These are phyloP conservation scores for Neurospora sp. DNA, from an alignment of 495 filamentous ascomycete genomes.

Conservation along the genomic window DNA sequence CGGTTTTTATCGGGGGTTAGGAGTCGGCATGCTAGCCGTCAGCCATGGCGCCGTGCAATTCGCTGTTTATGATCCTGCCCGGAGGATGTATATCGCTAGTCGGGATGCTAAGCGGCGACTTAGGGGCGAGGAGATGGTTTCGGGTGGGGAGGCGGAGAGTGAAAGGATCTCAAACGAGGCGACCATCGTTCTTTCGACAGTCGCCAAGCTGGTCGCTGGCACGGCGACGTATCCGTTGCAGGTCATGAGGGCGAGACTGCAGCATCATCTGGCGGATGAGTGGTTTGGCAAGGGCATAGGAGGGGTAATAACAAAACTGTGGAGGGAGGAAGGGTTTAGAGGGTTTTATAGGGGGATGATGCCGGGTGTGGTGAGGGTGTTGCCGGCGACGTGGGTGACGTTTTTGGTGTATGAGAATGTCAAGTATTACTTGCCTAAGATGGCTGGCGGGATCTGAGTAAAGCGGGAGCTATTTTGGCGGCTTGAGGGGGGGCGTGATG, in stretches of 20 bases:
- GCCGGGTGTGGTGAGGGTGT: slow-evolving; percentile 76
- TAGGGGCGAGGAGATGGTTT: neutral
- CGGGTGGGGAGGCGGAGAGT: slow-evolving; percentile 1
- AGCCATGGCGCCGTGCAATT: slow-evolving; percentile 93
- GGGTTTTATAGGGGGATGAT: slow-evolving; percentile 92
- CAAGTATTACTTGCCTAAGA: slow-evolving; percentile 52
- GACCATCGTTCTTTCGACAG: slow-evolving; percentile 62
- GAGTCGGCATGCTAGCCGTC: slow-evolving; percentile 81
- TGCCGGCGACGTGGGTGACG: slow-evolving; percentile 95
- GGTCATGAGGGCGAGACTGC: slow-evolving; percentile 75
- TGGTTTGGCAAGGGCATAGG: slow-evolving; percentile 56
- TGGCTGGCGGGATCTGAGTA: slow-evolving; percentile 5
- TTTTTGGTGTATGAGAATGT: slow-evolving; percentile 97
- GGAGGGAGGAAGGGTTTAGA: slow-evolving; percentile 62
- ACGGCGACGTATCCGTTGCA: slow-evolving; percentile 89
- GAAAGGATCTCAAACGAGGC: slow-evolving; percentile 60
- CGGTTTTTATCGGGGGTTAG: slow-evolving; percentile 77
- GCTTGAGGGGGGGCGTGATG: no score
- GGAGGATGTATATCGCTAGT: slow-evolving; percentile 40
- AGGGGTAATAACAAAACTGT: slow-evolving; percentile 66
- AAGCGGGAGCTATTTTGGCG: neutral
- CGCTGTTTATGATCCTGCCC: slow-evolving; percentile 84
- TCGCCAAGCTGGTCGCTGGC: slow-evolving; percentile 82
- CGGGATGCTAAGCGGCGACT: slow-evolving; percentile 15
- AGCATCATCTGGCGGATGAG: slow-evolving; percentile 70